Base-by-base conservation (phyloP, 257 asterid species). In the Nicotiana attenuata region DNA sequence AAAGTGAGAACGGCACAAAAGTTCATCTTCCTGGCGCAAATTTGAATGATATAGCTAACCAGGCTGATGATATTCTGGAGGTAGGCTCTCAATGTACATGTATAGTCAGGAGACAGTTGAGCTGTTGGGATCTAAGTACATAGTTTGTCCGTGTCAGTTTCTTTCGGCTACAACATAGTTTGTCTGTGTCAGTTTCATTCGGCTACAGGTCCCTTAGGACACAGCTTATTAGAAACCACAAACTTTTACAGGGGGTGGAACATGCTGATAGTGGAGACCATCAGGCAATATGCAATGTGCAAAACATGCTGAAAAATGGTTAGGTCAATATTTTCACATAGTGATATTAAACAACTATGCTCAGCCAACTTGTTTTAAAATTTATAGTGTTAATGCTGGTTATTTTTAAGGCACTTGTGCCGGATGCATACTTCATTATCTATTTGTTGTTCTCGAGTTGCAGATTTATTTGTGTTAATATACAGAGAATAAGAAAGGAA, bases 1-100 rank as follows among this genome's bases (percentile, higher is more conserved):
- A 92, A 87, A 88, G 94, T 61, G 91, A 91, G 77, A 86, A 89
- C 84, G 96, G 95, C 85, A 88, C 98, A 47, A 96, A 96, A 90
- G 91, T 96, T 90, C 99, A 96, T 91, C 97, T 96, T 82, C 98
- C 99, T 19, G 97, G 95, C 64, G 96, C 99, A 85, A 96, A 96
- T 86, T 85, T 96, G 65, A 94, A 91, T 85, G 99, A 96, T 19
- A 92, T 96, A 83, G 97, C 97, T 68, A 94, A 92, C 87, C 99
- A 96, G 92, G 98, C 99, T 56, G 99, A 96, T 88, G 99, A 96
- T 89, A 91, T 96, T 80, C 89, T 96, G 71, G 98, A 94, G 98
- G 98, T 94, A 84, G 56, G 82, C 55, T 86, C 59, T 82, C 24
- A 22, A 47, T 73, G 41, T 47, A 73, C 61, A 47, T 73, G 41